Base-by-base conservation (phyloP, 2,329 filamentous ascomycete species). In the Geoglossum cookeanum region DNA sequence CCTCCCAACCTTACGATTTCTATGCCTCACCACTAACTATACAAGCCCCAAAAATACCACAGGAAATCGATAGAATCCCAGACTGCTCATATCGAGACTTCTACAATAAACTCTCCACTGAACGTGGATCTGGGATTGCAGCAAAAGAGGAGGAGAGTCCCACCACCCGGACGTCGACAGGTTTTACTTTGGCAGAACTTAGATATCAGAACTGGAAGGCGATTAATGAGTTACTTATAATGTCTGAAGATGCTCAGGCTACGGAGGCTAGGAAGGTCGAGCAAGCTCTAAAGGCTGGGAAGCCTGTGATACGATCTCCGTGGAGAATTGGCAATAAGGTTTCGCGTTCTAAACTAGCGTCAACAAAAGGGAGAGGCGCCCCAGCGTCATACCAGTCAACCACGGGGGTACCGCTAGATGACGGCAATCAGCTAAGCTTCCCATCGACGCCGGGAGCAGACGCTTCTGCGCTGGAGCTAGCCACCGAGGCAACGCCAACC, bases 171-270 rank as follows among this genome's bases (percentile, higher is more conserved):
- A 45, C 56, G 48, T 55, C 66, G 1, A 71, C 70, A 0, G 70
- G 71, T 13, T 68, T 74, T 33, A 66, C 71, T 0, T 63, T 75
- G 13, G 70, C 69, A 44, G 67, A 71, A 27, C 64, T 76, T 13
- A 70, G 75, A 42, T 78, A 73, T 63, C 68, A 70, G 59, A 75
- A 75, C 58, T 78, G 75, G 75, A 66, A 69, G 53, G 65, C 65
- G 6, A 66, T 77, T 52, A 72, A 74, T 56, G 68, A 73, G 55
- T 65, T 77, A 55, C 67, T 77, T 59, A 64, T 63, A 27, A 62
- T 69, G 15, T 71, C 71, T 7, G 39, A 55, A 35, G 5, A 4
- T 7, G 3, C 3, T 17, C 15, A 44, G 27, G 15, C 22, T 8
- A 6, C 4, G n/a, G 32, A 39, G 5, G 11, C 7, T n/a, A 11